Evolutionary conservation across 441 rosid genomes (phyloP).

Genomic region (Raphanus hybrid): DNA sequence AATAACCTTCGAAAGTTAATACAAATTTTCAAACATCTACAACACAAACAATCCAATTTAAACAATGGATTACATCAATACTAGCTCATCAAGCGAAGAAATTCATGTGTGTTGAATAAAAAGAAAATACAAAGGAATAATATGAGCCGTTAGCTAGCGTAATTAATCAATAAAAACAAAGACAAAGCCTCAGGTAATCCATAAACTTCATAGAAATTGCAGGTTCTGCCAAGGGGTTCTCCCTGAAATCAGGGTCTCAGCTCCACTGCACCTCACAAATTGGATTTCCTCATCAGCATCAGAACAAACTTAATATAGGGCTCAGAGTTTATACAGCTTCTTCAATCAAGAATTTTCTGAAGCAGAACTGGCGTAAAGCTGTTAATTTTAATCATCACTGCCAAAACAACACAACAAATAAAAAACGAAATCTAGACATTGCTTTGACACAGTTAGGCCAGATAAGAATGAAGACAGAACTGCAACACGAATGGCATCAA

Average conservation of each 20-base stretch:
- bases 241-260: slow-evolving; percentile 62
- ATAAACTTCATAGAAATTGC: slow-evolving; percentile 37
- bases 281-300: slow-evolving; percentile 47
- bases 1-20: too few species aligned
- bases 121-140: too few species aligned
- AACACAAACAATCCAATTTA: too few species aligned
- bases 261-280: not conserved
- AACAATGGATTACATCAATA: too few species aligned
- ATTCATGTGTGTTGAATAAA: too few species aligned
- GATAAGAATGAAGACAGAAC: not conserved
- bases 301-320: too few species aligned
- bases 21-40: too few species aligned
- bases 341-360: slow-evolving; percentile 34
- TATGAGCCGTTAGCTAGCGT: too few species aligned
- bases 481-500: slow-evolving; percentile 41
- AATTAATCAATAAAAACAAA: too few species aligned
- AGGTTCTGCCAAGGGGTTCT: slow-evolving; percentile 74
- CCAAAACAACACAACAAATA: not conserved
- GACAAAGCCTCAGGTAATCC: slow-evolving; percentile 32
- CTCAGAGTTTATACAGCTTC: slow-evolving; percentile 32
- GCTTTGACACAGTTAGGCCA: slow-evolving; percentile 40
- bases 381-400: slow-evolving; percentile 30
- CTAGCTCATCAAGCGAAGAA: too few species aligned
- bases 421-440: slow-evolving; percentile 14
- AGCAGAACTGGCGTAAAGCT: slow-evolving; percentile 48